phyloP scores from a whole-genome alignment of 2,329 filamentous ascomycete genomes.

The Phialophora chinensis region DNA sequence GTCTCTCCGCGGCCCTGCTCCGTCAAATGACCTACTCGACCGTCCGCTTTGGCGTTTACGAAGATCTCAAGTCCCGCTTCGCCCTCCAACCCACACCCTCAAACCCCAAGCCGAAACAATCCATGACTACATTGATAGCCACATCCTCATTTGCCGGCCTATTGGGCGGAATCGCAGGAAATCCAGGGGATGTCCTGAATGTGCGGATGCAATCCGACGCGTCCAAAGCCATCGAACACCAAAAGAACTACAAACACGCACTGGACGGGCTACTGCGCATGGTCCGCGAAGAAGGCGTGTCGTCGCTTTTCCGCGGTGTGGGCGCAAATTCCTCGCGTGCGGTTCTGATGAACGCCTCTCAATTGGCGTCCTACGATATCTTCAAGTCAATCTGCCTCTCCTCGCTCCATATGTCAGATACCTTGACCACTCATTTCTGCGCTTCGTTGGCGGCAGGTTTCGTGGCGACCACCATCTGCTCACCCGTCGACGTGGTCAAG shows the following conservation, averaged over 20 bases:
- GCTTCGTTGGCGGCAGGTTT: constrained; percentile 68
- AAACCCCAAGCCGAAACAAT: constrained; percentile 47
- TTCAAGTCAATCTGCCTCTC: constrained; percentile 65
- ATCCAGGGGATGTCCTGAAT: constrained; percentile 94
- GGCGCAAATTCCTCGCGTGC: constrained; percentile 68
- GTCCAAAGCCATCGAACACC: constrained; percentile 72
- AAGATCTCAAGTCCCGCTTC: constrained; percentile 80
- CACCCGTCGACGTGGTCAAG: constrained; percentile 71
- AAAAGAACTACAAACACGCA: constrained; percentile 88
- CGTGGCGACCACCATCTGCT: constrained; percentile 71
- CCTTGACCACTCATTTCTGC: constrained; percentile 66
- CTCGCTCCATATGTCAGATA: constrained; percentile 59
- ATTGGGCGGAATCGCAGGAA: constrained; percentile 85
- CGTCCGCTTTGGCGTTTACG: constrained; percentile 94
- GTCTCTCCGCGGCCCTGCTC: constrained; percentile 87
- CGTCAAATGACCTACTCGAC: constrained; percentile 97
- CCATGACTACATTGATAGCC: constrained; percentile 76
- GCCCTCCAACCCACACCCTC: constrained; percentile 55
- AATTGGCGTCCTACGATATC: constrained; percentile 67
- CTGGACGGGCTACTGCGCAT: constrained; percentile 85
- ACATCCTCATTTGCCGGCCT: constrained; percentile 86
- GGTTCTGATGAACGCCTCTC: constrained; percentile 69
- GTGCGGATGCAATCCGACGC: constrained; percentile 97
- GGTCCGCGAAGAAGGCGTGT: constrained; percentile 79
- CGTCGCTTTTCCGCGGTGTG: constrained; percentile 77